Evolutionary conservation across 345 rosid genomes (phyloP).

Genomic region (Citrus glauca): DNA sequence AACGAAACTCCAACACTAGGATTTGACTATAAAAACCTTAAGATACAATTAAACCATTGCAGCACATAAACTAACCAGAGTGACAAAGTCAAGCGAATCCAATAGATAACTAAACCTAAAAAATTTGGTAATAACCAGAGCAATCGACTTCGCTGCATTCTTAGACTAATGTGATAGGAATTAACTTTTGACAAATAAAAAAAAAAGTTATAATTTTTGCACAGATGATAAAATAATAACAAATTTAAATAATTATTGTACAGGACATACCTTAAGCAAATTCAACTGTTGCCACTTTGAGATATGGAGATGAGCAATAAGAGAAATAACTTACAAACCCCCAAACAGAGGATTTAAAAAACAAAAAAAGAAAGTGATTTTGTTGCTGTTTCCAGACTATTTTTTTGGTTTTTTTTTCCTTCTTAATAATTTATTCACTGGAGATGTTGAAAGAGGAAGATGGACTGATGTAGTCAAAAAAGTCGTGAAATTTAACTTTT

Average conservation of each 20-base stretch:
- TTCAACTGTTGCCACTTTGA: neutral
- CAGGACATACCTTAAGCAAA: constrained; percentile 2
- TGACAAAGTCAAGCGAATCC: constrained; percentile 7
- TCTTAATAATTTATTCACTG: neutral
- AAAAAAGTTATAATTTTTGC: neutral
- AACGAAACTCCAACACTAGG: neutral
- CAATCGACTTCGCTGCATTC: neutral
- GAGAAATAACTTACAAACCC: neutral
- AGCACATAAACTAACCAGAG: neutral
- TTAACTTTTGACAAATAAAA: neutral
- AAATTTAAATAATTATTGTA: neutral
- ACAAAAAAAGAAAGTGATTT: neutral
- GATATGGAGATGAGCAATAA: neutral
- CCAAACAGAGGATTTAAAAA: neutral
- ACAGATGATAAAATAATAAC: neutral
- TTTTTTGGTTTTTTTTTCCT: neutral
- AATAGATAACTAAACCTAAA: neutral
- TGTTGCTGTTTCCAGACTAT: neutral
- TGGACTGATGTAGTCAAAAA: neutral
- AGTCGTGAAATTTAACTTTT: neutral
- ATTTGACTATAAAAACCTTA: neutral
- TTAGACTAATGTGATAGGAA: neutral
- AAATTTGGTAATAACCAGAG: neutral
- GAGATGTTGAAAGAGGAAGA: neutral
- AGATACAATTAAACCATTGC: neutral